Base-by-base conservation (phyloP, 192 early-diverging fungal genomes). In the Backusella circina region DNA sequence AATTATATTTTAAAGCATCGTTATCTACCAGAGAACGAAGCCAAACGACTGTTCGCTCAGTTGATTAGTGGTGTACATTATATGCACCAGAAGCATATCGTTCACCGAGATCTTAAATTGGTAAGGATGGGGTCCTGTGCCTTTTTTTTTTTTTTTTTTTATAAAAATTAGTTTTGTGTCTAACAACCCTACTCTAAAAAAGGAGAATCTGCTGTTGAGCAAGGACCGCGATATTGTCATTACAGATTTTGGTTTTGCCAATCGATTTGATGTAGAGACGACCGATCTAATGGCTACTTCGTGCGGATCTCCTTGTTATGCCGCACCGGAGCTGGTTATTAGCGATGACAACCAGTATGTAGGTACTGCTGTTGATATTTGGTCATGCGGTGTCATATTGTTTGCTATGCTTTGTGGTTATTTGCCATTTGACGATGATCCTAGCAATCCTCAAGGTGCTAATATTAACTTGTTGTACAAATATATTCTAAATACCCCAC, bases 201-300 rank as follows among this genome's bases (percentile, higher is more conserved):
- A 93, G 91, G 97, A 99, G 84, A 99, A 99, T 75, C 77, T 99
- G 75, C 84, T 99, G 33, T 80, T 99, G 79, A 96, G 97, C 83
- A 88, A 88, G 61, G 87, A 96, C 73, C 88, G 93, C 51, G 95
- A 99, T 77, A 90, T 99, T 69, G 93, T 96, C 78, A 97, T 99
- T 82, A 95, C 97, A 7, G 97, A 99, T 80, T 99, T 99, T 92
- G 97, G 97, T 26, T 99, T 99, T 83, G 96, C 97, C 36, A 97
- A 96, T 79, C 91, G 92, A 80, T 93, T 94, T 66, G 82, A 88
- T 31, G 82, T 85, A 12, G 85, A 90, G 1, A 85, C 86, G 67
- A 84, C 86, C 78, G 91, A 95, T 75, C 82, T 97, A 51, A 91
- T 99, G 88, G 87, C 92, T 9, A 98, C 97, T 4, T 94, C 92